phyloP scores from a whole-genome alignment of 2,329 filamentous ascomycete genomes.

The Fusarium nygamai region DNA sequence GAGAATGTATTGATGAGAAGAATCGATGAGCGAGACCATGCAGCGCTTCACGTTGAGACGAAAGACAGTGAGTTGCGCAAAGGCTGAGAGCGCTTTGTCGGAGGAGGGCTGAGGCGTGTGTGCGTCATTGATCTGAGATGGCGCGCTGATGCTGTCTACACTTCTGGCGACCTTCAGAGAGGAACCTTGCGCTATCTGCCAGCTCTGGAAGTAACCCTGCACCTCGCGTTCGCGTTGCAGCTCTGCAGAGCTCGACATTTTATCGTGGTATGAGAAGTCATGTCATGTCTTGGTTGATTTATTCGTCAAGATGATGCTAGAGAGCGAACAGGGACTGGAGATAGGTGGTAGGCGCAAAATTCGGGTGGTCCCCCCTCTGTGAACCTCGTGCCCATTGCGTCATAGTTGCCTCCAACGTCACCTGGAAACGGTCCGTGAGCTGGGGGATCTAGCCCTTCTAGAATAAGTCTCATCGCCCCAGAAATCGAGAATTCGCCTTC shows the following conservation, averaged over 20 bases:
- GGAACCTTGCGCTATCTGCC: conserved; percentile 47
- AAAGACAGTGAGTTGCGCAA: conserved; percentile 62
- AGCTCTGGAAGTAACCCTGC: conserved; percentile 46
- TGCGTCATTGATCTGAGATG: conserved; percentile 38
- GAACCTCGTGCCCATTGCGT: conserved; percentile 12
- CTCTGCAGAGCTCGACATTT: conserved; percentile 42
- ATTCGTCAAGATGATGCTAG: background rate
- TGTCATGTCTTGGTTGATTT: conserved; percentile 11
- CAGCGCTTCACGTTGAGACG: conserved; percentile 58
- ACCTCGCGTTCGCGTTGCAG: conserved; percentile 47
- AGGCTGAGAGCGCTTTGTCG: conserved; percentile 54
- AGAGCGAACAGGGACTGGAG: background rate
- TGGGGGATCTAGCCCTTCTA: conserved; percentile 13
- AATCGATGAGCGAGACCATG: conserved; percentile 61
- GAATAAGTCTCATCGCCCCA: conserved; percentile 2
- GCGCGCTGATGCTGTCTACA: conserved; percentile 44
- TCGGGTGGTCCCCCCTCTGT: conserved; percentile 2
- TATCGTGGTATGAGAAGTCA: conserved; percentile 6
- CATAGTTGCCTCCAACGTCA: conserved; percentile 27
- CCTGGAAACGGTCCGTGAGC: background rate
- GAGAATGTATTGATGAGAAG: conserved; percentile 59
- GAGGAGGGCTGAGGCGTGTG: conserved; percentile 48
- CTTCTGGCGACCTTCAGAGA: conserved; percentile 46
- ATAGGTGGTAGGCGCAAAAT: background rate
- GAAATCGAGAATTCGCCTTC: background rate